Base-by-base conservation (phyloP, 2,329 filamentous ascomycete genomes). In the Fusarium kyushuense region DNA sequence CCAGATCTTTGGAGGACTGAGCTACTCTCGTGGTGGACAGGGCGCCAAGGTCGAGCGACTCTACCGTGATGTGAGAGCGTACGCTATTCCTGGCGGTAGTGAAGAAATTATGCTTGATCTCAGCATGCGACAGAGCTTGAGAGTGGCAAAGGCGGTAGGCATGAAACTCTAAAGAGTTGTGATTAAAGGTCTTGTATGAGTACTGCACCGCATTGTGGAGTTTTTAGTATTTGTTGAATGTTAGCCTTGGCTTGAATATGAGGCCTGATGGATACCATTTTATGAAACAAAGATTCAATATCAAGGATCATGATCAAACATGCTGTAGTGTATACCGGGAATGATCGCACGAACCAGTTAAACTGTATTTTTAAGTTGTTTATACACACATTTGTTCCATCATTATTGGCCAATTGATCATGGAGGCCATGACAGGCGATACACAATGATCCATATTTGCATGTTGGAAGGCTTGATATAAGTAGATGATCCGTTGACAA, bases 41-140 rank as follows among this genome's bases (percentile, higher is more conserved):
- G 96, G 96, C 64, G 95, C 89, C 61, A 97, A 97, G 88, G 89
- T 98, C 53, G 96, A 99, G 88, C 84, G 96, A 63, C 82, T 99
- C 74, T 98, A 98, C 81, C 88, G 96, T 67, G 96, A 99, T 79
- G 96, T 98, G 17, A 87, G 96, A 73, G 96, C 96, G 1, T 98
- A 99, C 79, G 95, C 96, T 66, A 95, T 99, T 72, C 96, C 96
- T 5, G 96, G 96, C 75, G 96, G 96, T 25, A 93, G 90, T 71
- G 95, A 99, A 83, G 96, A 99, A 86, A 99, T 99, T 71, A 99
- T 99, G 96, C 84, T 98, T 71, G 96, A 99, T 79, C 81, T 99
- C 76, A 97, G 93, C 81, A 97, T 99, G 79, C 87, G 95, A 73
- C 94, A 97, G 85, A 92, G 90, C 67, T 79, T 97, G 84, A 90